phyloP scores from a whole-genome alignment of 495 filamentous ascomycete species.

The Xylaria acuta region DNA sequence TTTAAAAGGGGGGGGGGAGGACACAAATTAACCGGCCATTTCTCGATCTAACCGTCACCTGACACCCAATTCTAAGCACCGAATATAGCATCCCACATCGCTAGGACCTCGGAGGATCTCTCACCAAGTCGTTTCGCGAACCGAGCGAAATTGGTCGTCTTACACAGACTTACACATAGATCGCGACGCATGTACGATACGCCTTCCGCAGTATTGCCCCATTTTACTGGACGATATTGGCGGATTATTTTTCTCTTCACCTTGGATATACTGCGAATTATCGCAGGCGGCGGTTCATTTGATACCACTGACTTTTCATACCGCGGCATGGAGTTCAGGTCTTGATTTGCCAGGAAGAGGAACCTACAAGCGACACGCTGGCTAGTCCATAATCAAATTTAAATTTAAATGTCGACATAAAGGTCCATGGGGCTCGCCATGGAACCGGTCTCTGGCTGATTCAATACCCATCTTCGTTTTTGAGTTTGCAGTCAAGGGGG shows the following conservation, averaged over 20 bases:
- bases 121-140: background rate
- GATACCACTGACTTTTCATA: slow-evolving; percentile 19
- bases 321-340: slow-evolving; percentile 26
- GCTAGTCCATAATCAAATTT: background rate
- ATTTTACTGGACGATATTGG: background rate
- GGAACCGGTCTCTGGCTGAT: slow-evolving; percentile 22
- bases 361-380: background rate
- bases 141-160: background rate
- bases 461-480: slow-evolving; percentile 28
- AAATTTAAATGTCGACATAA: background rate
- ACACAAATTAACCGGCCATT: slow-evolving; percentile 4
- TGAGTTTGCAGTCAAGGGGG: slow-evolving; percentile 11
- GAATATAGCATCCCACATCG: slow-evolving; percentile 9
- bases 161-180: slow-evolving; percentile 18
- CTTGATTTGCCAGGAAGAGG: slow-evolving; percentile 23
- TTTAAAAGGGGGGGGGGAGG: slow-evolving; percentile 18
- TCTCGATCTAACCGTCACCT: slow-evolving; percentile 7
- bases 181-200: slow-evolving; percentile 26
- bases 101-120: background rate
- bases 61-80: background rate
- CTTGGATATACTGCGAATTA: slow-evolving; percentile 21
- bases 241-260: slow-evolving; percentile 24
- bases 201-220: background rate
- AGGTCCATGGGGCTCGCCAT: slow-evolving; percentile 1
- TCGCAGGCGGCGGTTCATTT: slow-evolving; percentile 15